Percentiles rank a stretch among this genome's conserved stretches.
These are phyloP conservation scores for Thalassiosira hispida DNA, from an alignment of 352 stramenopile genomes.

Conservation along the genomic window DNA sequence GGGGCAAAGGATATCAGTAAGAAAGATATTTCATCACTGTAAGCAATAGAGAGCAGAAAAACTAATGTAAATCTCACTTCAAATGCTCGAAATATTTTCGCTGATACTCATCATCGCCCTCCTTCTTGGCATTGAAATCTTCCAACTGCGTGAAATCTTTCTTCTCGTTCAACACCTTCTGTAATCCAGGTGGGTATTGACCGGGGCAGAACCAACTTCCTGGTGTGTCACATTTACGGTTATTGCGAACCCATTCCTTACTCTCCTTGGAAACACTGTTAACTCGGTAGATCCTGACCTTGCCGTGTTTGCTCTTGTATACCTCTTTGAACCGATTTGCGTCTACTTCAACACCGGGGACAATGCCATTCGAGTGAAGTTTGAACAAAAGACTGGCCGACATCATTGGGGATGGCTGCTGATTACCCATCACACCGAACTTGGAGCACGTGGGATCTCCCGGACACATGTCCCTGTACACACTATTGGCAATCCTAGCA, in stretches of 20 bases:
- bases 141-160: conserved; percentile 85
- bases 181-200: conserved; percentile 80
- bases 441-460: conserved; percentile 47
- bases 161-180: conserved; percentile 75
- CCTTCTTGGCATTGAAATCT: conserved; percentile 79
- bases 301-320: conserved; percentile 76
- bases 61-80: conserved; percentile 22
- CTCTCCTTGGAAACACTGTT: conserved; percentile 84
- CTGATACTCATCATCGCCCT: conserved; percentile 78
- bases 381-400: conserved; percentile 81
- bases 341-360: conserved; percentile 59
- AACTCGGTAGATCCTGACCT: conserved; percentile 86
- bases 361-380: conserved; percentile 70
- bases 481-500: conserved; percentile 81
- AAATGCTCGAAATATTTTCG: conserved; percentile 78
- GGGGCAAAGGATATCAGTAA: background rate
- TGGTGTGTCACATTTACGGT: conserved; percentile 78
- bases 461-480: conserved; percentile 62
- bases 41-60: background rate
- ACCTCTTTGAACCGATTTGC: conserved; percentile 73
- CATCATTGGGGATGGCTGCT: conserved; percentile 52
- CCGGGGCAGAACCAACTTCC: conserved; percentile 83
- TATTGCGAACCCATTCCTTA: conserved; percentile 83
- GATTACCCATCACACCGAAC: conserved; percentile 20
- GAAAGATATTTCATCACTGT: background rate